These are phyloP conservation scores for Leishmania aethiopica DNA, from an alignment of 208 protist species.

Conservation along the genomic window DNA sequence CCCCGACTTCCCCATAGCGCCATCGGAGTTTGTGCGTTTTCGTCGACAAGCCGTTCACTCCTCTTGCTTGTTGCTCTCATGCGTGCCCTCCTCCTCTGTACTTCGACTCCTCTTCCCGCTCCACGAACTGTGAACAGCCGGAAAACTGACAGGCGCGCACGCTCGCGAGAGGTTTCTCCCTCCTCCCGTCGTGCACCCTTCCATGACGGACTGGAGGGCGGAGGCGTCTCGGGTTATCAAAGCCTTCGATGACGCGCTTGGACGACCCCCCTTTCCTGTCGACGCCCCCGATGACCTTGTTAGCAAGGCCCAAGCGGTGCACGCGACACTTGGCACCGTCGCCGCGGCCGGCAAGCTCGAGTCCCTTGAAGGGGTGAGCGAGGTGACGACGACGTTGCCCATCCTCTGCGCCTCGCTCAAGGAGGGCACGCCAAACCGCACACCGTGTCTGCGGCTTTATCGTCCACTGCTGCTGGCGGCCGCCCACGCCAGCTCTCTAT, in stretches of 20 bases:
- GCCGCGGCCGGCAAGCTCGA: conserved; percentile 26
- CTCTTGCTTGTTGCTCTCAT: conserved; percentile 8
- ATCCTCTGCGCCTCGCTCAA: conserved; percentile 71
- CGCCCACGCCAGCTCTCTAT: conserved; percentile 36
- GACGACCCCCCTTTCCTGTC: conserved; percentile 68
- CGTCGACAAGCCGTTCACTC: background rate
- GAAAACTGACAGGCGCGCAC: background rate
- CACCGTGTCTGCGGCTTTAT: conserved; percentile 57
- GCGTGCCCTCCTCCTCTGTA: background rate
- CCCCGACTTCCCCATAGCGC: background rate
- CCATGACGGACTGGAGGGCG: conserved; percentile 20
- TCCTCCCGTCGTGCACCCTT: background rate
- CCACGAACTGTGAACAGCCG: background rate
- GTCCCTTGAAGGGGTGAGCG: conserved; percentile 26
- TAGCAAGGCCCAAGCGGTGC: conserved; percentile 29
- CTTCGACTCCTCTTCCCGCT: background rate
- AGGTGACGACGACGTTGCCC: conserved; percentile 69
- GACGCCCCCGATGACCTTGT: conserved; percentile 18
- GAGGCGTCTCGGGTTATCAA: conserved; percentile 21
- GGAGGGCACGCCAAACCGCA: conserved; percentile 43
- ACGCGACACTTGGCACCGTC: conserved; percentile 6
- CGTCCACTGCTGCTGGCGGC: conserved; percentile 42
- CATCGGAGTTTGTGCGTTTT: background rate
- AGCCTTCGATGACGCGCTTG: conserved; percentile 53
- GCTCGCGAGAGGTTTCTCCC: no score